phyloP scores from a whole-genome alignment of 2,329 filamentous ascomycete species.

The Fusarium incarnatum region DNA sequence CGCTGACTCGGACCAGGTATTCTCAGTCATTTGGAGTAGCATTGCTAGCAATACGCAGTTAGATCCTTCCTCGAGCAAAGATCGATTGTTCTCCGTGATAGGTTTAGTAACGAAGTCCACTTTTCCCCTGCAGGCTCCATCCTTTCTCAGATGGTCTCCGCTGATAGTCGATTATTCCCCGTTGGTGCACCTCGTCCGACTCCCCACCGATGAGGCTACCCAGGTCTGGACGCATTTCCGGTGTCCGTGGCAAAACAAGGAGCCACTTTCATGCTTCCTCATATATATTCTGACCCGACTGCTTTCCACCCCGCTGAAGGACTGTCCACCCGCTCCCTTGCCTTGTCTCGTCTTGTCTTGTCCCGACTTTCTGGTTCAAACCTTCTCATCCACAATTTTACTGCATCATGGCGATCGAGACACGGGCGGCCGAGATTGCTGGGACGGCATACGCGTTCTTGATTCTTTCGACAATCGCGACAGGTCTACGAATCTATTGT shows the following conservation, averaged over 20 bases:
- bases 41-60: not conserved
- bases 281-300: conserved; percentile 5
- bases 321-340: too few relatives aligned
- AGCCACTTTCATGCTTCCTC: conserved; percentile 1
- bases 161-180: not conserved
- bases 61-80: not conserved
- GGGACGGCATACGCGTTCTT: conserved; percentile 50
- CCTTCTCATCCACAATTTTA: not conserved
- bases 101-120: not conserved
- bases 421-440: conserved; percentile 36
- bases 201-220: conserved; percentile 4
- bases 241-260: not conserved
- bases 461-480: conserved; percentile 49
- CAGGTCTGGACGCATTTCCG: conserved; percentile 12
- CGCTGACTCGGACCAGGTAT: not conserved
- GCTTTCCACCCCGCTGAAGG: too few relatives aligned
- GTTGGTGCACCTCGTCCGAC: not conserved
- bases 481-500: conserved; percentile 49
- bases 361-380: not conserved
- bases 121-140: not conserved
- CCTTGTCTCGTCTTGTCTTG: too few relatives aligned
- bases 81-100: not conserved
- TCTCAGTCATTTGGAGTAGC: not conserved
- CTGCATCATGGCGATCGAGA: conserved; percentile 15
- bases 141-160: not conserved